Evolutionary conservation across 805 yeast species (phyloP).

Genomic region (Starmerella geochares): DNA sequence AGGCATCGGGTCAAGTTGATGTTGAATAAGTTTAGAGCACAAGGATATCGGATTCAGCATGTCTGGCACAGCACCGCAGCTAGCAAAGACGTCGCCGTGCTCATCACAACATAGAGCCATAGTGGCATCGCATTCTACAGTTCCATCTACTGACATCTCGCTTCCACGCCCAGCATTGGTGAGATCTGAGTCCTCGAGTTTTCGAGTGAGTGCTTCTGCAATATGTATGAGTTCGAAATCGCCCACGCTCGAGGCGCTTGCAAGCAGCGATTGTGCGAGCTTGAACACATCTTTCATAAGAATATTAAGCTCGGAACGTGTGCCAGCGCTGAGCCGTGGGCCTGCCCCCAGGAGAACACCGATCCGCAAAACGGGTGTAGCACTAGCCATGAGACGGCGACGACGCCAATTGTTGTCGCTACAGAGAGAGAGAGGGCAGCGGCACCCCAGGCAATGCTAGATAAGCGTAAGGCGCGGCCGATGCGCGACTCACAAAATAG

Average conservation of each 20-base stretch:
- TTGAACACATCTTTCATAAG: not conserved
- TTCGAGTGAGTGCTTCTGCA: constrained; percentile 8
- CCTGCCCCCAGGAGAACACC: constrained; percentile 11
- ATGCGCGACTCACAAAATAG: not conserved
- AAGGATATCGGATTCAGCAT: constrained; percentile 28
- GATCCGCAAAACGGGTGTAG: not conserved
- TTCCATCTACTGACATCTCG: constrained; percentile 30
- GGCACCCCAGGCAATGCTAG: no score
- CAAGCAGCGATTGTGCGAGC: not conserved
- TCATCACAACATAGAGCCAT: constrained; percentile 22
- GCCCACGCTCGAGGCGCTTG: not conserved
- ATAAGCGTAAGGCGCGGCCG: not conserved
- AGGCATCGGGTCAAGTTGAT: not conserved
- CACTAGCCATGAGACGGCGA: not conserved
- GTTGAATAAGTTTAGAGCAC: constrained; percentile 17
- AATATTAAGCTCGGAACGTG: not conserved
- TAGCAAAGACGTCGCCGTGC: constrained; percentile 23
- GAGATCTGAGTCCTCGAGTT: constrained; percentile 31
- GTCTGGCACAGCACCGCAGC: constrained; percentile 30
- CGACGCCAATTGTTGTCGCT: not conserved
- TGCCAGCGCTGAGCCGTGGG: constrained; percentile 2
- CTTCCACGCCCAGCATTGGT: constrained; percentile 38
- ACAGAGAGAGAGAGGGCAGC: no score
- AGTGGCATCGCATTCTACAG: constrained; percentile 37
- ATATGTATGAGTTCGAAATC: not conserved